These are phyloP conservation scores for Raphanus sativus DNA, from an alignment of 345 rosid genomes.

Conservation along the genomic window DNA sequence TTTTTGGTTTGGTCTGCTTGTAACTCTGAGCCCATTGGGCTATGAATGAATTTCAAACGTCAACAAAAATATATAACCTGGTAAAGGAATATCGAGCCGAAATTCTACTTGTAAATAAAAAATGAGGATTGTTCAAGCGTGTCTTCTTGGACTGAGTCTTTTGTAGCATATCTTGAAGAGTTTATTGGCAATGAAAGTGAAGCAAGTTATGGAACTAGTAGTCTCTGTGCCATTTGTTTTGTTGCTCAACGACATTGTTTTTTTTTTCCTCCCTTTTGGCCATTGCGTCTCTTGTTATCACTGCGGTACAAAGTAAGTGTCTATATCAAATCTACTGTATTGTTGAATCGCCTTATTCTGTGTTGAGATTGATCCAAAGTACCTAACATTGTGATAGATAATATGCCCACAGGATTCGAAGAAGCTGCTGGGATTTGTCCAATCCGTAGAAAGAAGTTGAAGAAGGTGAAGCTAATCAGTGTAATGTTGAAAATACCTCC, in stretches of 20 bases:
- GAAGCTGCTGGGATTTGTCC: slow-evolving; percentile 72
- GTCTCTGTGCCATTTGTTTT: slow-evolving; percentile 83
- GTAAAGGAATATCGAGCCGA: neutral
- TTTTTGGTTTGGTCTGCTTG: too few species aligned
- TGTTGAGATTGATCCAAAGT: neutral
- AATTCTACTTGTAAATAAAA: too few species aligned
- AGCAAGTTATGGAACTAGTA: too few species aligned
- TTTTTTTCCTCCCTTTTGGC: slow-evolving; percentile 89
- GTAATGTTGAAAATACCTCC: too few species aligned
- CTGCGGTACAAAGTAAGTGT: slow-evolving; percentile 56
- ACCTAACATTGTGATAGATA: neutral
- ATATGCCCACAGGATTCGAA: slow-evolving; percentile 50
- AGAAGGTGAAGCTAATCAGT: slow-evolving; percentile 65
- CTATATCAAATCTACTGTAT: neutral
- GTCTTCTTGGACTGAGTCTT: too few species aligned
- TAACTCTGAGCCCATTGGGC: too few species aligned
- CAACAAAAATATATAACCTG: slow-evolving; percentile 12
- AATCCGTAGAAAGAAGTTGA: slow-evolving; percentile 57
- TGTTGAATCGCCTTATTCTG: neutral
- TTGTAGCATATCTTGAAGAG: too few species aligned
- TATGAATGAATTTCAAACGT: slow-evolving; percentile 7
- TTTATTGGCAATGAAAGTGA: too few species aligned
- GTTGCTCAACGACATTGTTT: slow-evolving; percentile 88
- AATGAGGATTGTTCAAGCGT: too few species aligned
- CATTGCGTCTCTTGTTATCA: slow-evolving; percentile 80